Percentiles rank a stretch among this genome's conserved stretches.
phyloP scores from a whole-genome alignment of 2,329 filamentous ascomycete genomes.

The Pleoardoris graminearum region DNA sequence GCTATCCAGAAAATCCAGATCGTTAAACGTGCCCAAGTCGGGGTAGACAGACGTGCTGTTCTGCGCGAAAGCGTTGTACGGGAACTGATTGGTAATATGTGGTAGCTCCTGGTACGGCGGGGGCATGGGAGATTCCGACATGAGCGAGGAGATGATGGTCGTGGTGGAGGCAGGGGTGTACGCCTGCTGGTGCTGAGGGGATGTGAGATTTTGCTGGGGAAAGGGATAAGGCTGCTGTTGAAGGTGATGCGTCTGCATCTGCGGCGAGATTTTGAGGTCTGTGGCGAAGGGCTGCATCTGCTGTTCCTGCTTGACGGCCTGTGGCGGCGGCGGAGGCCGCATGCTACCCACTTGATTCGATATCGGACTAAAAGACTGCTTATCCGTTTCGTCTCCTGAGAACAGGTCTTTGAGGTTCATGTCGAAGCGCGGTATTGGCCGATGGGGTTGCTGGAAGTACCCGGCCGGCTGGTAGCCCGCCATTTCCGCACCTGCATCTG shows the following conservation, averaged over 20 bases:
- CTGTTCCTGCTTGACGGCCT: constrained; percentile 28
- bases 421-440: constrained; percentile 61
- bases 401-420: constrained; percentile 48
- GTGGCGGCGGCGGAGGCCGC: constrained; percentile 34
- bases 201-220: constrained; percentile 14
- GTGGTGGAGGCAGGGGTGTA: constrained; percentile 21
- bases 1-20: constrained; percentile 60
- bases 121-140: constrained; percentile 21
- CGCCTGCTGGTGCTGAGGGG: constrained; percentile 21
- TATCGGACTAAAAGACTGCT: constrained; percentile 43
- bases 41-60: constrained; percentile 34
- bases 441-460: constrained; percentile 32
- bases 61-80: constrained; percentile 36
- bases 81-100: constrained; percentile 27
- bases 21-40: constrained; percentile 46
- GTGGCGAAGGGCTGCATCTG: constrained; percentile 29
- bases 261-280: constrained; percentile 41
- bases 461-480: constrained; percentile 26
- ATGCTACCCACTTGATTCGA: constrained; percentile 42
- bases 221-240: constrained; percentile 20
- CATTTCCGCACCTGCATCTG: constrained; percentile 40
- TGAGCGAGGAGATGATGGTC: constrained; percentile 24
- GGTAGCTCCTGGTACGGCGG: constrained; percentile 31
- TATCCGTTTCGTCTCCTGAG: constrained; percentile 45
- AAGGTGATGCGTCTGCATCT: constrained; percentile 35